These are phyloP conservation scores for Suhomyces guaymorum DNA, from an alignment of 1,139 yeast genomes.

Conservation along the genomic window DNA sequence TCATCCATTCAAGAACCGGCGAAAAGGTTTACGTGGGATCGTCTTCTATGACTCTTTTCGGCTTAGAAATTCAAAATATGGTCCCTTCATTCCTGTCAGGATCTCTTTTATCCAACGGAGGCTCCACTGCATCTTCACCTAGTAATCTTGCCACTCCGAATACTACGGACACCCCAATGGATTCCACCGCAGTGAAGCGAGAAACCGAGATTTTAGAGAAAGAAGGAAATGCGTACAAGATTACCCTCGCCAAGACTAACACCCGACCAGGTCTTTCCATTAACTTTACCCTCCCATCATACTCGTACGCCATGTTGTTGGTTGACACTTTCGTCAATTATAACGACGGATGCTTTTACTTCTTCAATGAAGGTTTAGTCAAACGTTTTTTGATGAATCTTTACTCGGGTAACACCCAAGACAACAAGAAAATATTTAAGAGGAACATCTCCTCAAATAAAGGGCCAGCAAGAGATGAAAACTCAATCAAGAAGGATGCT, in stretches of 20 bases:
- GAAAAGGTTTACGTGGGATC: conserved; percentile 76
- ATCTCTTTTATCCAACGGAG: conserved; percentile 18
- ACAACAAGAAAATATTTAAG: conserved; percentile 41
- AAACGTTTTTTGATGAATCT: conserved; percentile 63
- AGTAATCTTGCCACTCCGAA: conserved; percentile 11
- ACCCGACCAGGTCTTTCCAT: conserved; percentile 68
- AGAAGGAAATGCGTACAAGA: conserved; percentile 73
- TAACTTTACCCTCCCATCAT: conserved; percentile 71
- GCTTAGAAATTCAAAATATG: conserved; percentile 70
- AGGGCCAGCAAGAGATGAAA: conserved; percentile 42
- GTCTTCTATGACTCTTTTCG: conserved; percentile 78
- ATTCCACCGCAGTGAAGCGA: conserved; percentile 20
- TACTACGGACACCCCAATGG: conserved; percentile 7
- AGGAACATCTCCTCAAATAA: conserved; percentile 36
- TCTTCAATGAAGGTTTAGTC: conserved; percentile 78
- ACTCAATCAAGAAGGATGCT: conserved; percentile 42
- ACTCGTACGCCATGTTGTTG: conserved; percentile 71
- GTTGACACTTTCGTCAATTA: conserved; percentile 77
- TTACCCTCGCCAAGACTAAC: conserved; percentile 66
- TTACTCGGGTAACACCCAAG: conserved; percentile 49
- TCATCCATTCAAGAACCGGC: conserved; percentile 72
- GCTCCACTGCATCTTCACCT: conserved; percentile 13
- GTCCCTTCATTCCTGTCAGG: conserved; percentile 37
- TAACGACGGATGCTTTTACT: conserved; percentile 84
- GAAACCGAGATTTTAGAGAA: conserved; percentile 57